Evolutionary conservation across 805 yeast genomes (phyloP), one percentile per base, ranked within the genome.

Genomic region (Pichia paraexigua): DNA sequence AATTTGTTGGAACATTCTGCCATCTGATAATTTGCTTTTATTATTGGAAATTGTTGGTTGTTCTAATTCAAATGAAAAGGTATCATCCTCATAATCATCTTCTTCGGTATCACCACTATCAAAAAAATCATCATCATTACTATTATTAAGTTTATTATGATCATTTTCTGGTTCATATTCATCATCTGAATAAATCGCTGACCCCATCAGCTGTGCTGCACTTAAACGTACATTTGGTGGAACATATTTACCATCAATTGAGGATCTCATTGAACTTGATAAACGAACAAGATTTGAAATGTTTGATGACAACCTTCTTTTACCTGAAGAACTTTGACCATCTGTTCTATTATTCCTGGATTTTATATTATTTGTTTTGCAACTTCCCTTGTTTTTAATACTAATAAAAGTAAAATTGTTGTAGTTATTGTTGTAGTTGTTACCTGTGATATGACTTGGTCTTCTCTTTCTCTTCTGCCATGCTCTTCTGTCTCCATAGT

Each of bases 321-420:
- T 69, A 58, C 76, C 81, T 17, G 89, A 89, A 20, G 89, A 89
- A 39, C 83, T 70, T 58, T 83, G 83, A 60, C 45, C 45, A 20
- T 50, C 53, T 11, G 58, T 60, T 28, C 46, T 49, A n/a, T 37
- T 52, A 49, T 53, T 56, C 43, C 55, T 48, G 45, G 50, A 53
- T 46, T 53, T 54, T 40, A 54, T 41, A 24, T 46, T 54, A 15
- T 44, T 48, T 18, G 45, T 46, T 21, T 49, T 41, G 39, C 47
- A 48, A 18, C 58, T 47, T 30, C 53, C 53, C 22, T 51, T 53
- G 32, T 50, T 51, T n/a, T 49, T 46, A 22, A 45, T 50, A 41
- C 7, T 30, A n/a, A 17, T 35, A 35, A 35, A 35, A 35, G 17
- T 35, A n/a, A n/a, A 35, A 35, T 15, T 28, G 30, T 10, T 24